phyloP scores from a whole-genome alignment of 306 rosid species.

The Canavalia gladiata region DNA sequence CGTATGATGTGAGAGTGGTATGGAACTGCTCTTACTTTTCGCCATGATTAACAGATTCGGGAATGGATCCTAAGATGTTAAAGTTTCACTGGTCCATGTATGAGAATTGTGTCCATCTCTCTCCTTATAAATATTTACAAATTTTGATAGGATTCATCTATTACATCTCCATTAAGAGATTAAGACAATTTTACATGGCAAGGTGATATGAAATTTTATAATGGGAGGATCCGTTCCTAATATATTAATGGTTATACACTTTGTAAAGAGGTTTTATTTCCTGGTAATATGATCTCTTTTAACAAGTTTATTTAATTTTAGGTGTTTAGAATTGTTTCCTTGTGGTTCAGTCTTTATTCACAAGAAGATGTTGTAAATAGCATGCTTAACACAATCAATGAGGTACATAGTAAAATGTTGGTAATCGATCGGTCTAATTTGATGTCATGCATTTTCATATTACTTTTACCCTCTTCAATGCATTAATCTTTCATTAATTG shows the following conservation, averaged over 20 bases:
- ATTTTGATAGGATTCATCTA: not conserved
- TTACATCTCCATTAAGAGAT: not conserved
- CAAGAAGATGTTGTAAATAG: conserved; percentile 69
- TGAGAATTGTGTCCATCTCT: too few species aligned
- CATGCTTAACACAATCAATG: conserved; percentile 76
- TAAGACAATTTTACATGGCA: not conserved
- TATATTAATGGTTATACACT: conserved; percentile 15
- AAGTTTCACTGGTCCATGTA: not conserved
- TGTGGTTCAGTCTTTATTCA: conserved; percentile 87
- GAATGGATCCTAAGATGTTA: not conserved
- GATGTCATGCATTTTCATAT: conserved; percentile 15
- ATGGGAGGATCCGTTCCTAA: not conserved
- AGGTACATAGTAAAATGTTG: conserved; percentile 60
- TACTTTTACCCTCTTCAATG: not conserved
- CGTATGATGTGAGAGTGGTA: conserved; percentile 97
- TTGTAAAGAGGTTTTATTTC: conserved; percentile 5
- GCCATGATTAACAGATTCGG: conserved; percentile 20
- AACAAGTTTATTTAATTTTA: conserved; percentile 54
- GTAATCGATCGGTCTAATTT: not conserved
- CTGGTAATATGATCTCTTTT: conserved; percentile 36
- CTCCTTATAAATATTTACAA: not conserved
- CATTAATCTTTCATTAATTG: not conserved
- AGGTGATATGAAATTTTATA: not conserved
- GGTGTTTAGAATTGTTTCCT: conserved; percentile 89
- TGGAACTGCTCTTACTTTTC: conserved; percentile 49